Evolutionary conservation across 441 rosid genomes (phyloP), one percentile per base, ranked within the genome.

Genomic region (Adansonia rubrostipa): DNA sequence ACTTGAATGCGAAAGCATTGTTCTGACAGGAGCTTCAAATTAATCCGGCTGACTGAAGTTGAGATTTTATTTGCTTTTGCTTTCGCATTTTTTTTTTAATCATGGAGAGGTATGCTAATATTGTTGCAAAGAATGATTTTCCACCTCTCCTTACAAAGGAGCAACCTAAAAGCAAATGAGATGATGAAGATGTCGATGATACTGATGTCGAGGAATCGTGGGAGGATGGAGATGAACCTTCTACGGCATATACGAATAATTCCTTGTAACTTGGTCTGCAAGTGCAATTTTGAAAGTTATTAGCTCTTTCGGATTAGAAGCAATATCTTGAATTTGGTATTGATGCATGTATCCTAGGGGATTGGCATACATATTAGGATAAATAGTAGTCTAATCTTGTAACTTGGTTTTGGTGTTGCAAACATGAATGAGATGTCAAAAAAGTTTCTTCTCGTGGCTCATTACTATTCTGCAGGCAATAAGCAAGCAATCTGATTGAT

Each of bases 181-280:
- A 61, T 10, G 65, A 5, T 61, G 40, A 61, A 61, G 65, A 61
- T 61, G 24, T 24, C 24, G n/a, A 61, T 61, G 65, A 61, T 24
- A 22, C n/a, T 28, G n/a, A 61, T 61, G 6, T 61, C 9, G 24
- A 61, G 42, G 65, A 61, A 61, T 61, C 65, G 10, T 61, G 65
- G 42, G 65, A 61, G 42, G 65, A 61, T 10, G 42, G 22, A 3
- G 42, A 61, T 10, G 65, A 61, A 22, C 65, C 9, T 1, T 40
- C 65, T 10, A 15, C 9, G n/a, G 42, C 22, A 22, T 61, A 24
- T 24, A 24, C 28, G 65, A 20, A 8, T 15, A 5, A 11, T 24
- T 22, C 42, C 22, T 61, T 24, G 6, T 61, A 24, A 60, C 15
- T 22, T 11, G 33, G 11, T 20, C 1, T 60, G 6, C 36, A 20